These are phyloP conservation scores for Monilinia laxa DNA, from an alignment of 2,329 filamentous ascomycete genomes.

Conservation along the genomic window DNA sequence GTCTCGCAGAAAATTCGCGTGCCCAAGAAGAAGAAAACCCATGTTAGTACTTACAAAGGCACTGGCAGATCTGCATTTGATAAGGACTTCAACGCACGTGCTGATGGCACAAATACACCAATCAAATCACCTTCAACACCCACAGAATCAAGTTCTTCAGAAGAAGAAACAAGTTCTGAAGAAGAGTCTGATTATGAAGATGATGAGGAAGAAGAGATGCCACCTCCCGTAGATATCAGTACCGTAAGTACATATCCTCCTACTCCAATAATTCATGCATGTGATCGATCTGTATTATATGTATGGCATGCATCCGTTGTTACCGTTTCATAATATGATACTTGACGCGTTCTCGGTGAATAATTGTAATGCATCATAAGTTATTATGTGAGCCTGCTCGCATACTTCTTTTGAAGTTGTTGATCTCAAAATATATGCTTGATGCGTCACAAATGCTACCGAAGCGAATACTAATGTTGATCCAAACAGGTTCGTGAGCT, in stretches of 20 bases:
- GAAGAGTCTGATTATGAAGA: constrained; percentile 41
- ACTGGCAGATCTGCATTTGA: constrained; percentile 30
- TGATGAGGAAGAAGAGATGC: constrained; percentile 34
- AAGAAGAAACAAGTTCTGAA: constrained; percentile 39
- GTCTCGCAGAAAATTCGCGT: constrained; percentile 32
- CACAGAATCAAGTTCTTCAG: constrained; percentile 39
- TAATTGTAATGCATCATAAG: neutral
- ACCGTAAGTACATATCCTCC: constrained; percentile 33
- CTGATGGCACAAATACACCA: constrained; percentile 27
- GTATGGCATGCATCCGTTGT: neutral
- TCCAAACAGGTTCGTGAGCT: constrained; percentile 35
- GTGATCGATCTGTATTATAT: neutral
- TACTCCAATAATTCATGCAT: neutral
- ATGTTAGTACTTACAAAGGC: constrained; percentile 36
- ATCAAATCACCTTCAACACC: constrained; percentile 30
- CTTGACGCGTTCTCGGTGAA: neutral
- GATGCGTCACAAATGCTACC: neutral
- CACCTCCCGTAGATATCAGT: constrained; percentile 34
- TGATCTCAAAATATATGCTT: neutral
- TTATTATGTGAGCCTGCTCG: neutral
- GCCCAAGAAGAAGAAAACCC: constrained; percentile 32
- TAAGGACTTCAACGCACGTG: constrained; percentile 30
- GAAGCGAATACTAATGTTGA: constrained; percentile 13
- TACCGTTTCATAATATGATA: neutral
- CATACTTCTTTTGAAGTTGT: neutral